Base-by-base conservation (phyloP, 257 asterid species). In the Orobanche coerulescens region DNA sequence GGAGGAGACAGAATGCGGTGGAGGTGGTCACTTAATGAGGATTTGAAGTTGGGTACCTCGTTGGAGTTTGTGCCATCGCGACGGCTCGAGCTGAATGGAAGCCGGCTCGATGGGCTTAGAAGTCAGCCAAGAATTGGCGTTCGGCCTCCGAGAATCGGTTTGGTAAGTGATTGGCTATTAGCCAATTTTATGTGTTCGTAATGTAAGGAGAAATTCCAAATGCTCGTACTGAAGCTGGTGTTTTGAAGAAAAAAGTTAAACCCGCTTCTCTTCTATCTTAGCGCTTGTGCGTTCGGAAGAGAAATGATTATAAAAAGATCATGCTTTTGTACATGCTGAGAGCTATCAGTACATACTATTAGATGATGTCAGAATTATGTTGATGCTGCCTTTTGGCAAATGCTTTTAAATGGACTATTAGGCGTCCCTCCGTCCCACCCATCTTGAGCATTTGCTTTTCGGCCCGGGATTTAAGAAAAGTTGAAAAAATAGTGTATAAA, bases 21-120 rank as follows among this genome's bases (percentile, higher is more conserved):
- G 96, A 80, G 81, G 61, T 90, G 94, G 95, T 75, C 87, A 20
- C 82, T 73, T 34, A 80, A 83, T 62, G 86, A 84, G 20, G 94
- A 80, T 62, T 64, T 88, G 81, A 78, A 82, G 82, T 68, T 78
- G 54, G 98, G 96, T 5, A 84, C 84, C 81, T 86, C 98, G 9
- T 64, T 88, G 65, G 77, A 78, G 74, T 92, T 88, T 64, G 78
- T 76, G 48, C 90, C 83, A 6, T 65, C 66, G 4, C 55, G 56
- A 65, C 73, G 76, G 66, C 67, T 80, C 28, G 68, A 75, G 63
- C 62, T 72, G 52, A 79, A 73, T 9, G 76, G 39, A 4, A 69
- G 79, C 60, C 78, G 93, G 33, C 78, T 88, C 12, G 90, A 88
- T 75, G 72, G 75, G 74, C 80, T 85, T 37, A 69, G 95, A 71